phyloP scores from a whole-genome alignment of 805 yeast genomes.

The Kazachstania viticola region DNA sequence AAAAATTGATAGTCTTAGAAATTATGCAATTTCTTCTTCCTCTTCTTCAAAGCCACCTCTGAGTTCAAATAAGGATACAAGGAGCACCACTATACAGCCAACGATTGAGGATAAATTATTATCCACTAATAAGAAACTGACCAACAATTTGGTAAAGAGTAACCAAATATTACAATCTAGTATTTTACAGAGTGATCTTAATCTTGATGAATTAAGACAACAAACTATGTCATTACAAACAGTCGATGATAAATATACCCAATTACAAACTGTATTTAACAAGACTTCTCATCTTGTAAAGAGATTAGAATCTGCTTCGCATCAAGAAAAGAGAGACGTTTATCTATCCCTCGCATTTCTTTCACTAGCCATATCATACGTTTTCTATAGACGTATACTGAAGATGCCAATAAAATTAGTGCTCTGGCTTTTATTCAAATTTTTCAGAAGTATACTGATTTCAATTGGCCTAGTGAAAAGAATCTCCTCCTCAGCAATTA shows the following conservation, averaged over 20 bases:
- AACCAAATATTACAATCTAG: conserved; percentile 25
- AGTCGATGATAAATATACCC: conserved; percentile 24
- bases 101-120: conserved; percentile 19
- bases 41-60: too few relatives aligned
- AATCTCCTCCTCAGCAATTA: not conserved
- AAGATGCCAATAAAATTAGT: conserved; percentile 22
- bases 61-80: too few relatives aligned
- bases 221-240: conserved; percentile 22
- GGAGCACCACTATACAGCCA: not conserved
- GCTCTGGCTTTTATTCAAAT: conserved; percentile 24
- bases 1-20: conserved; percentile 11
- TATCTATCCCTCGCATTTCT: conserved; percentile 23
- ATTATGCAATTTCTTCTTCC: conserved; percentile 9
- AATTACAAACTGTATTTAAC: conserved; percentile 18
- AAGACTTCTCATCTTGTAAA: conserved; percentile 24
- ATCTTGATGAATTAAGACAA: conserved; percentile 23
- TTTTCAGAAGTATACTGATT: conserved; percentile 27
- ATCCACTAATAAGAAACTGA: conserved; percentile 19
- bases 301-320: conserved; percentile 21
- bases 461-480: conserved; percentile 17
- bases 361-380: conserved; percentile 22
- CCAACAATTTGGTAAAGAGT: conserved; percentile 22
- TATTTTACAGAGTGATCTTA: conserved; percentile 25
- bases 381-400: conserved; percentile 27
- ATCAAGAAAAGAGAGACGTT: conserved; percentile 26